A percentile compares a stretch with the other conserved stretches of the same genome.
These are phyloP conservation scores for Myxozyma geophila DNA, from an alignment of 805 yeast species.

Conservation along the genomic window DNA sequence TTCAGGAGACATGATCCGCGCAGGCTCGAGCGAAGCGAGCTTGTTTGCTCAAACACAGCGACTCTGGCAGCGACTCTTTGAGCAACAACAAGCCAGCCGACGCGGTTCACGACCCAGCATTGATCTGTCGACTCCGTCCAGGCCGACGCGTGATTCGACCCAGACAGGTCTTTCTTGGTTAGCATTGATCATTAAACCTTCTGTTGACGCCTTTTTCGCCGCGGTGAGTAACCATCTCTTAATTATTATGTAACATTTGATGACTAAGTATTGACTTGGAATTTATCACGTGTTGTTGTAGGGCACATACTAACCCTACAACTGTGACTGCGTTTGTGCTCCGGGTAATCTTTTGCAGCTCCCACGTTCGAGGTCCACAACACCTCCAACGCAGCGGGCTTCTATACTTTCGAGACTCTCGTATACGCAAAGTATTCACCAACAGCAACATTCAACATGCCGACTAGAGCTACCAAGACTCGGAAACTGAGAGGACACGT, in stretches of 20 bases:
- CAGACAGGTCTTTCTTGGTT: too few species aligned
- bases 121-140: neutral
- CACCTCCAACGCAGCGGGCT: neutral
- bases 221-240: too few species aligned
- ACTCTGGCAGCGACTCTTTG: neutral
- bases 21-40: too few species aligned
- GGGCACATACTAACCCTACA: neutral
- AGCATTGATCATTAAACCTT: too few species aligned
- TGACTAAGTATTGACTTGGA: too few species aligned
- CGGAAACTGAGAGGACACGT: slow-evolving; percentile 99
- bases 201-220: too few species aligned
- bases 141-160: too few species aligned
- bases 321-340: neutral
- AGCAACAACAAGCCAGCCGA: neutral
- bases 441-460: slow-evolving; percentile 34
- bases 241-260: too few species aligned
- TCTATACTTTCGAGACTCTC: neutral
- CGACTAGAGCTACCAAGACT: slow-evolving; percentile 62
- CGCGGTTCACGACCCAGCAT: neutral
- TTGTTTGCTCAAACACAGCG: neutral
- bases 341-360: slow-evolving; percentile 2
- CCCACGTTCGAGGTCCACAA: neutral
- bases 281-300: neutral
- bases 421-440: slow-evolving; percentile 2
- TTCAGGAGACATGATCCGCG: too few species aligned